Percentiles rank a stretch among this genome's conserved stretches.
Conservation (phyloP, 1,284 basidiomycete species). For the Bjerkandera adusta region DNA sequence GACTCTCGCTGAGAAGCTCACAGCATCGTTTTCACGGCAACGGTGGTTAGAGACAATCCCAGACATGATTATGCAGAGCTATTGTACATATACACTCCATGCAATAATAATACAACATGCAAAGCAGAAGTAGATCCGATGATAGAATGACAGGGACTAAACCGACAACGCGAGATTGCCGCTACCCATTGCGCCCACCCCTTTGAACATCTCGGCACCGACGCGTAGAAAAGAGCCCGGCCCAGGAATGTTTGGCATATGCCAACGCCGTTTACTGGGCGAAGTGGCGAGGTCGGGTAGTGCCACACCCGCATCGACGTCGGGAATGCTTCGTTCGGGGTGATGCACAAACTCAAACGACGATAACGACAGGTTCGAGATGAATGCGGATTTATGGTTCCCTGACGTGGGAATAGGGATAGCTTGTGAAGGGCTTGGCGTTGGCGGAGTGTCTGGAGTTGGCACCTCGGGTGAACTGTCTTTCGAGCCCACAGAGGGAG, state of each 20-base stretch:
- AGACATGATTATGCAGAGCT: too few species aligned
- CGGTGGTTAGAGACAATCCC: too few species aligned
- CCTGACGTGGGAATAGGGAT: slow-evolving; percentile 4
- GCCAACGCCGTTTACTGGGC: slow-evolving; percentile 4
- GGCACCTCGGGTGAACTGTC: not conserved
- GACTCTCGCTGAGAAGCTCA: too few species aligned
- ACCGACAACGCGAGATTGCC: not conserved
- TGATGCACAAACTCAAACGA: slow-evolving; percentile 5
- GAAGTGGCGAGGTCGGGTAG: not conserved
- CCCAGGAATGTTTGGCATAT: slow-evolving; percentile 12
- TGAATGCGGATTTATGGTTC: not conserved
- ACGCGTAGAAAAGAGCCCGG: slow-evolving; percentile 12
- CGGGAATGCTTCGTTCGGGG: not conserved
- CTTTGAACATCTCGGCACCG: slow-evolving; percentile 16
- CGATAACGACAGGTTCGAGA: slow-evolving; percentile 2
- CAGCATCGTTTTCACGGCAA: too few species aligned
- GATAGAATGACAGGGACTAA: not conserved
- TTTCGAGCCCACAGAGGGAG: not conserved
- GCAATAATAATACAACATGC: too few species aligned
- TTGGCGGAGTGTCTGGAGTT: slow-evolving; percentile 10
- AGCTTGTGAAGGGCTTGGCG: not conserved
- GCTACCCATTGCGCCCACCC: slow-evolving; percentile 7
- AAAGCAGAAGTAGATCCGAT: too few species aligned
- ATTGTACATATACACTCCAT: too few species aligned
- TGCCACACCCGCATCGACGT: not conserved